Evolutionary conservation across 2,329 filamentous ascomycete species (phyloP).

Genomic region (Zasmidium angulare): DNA sequence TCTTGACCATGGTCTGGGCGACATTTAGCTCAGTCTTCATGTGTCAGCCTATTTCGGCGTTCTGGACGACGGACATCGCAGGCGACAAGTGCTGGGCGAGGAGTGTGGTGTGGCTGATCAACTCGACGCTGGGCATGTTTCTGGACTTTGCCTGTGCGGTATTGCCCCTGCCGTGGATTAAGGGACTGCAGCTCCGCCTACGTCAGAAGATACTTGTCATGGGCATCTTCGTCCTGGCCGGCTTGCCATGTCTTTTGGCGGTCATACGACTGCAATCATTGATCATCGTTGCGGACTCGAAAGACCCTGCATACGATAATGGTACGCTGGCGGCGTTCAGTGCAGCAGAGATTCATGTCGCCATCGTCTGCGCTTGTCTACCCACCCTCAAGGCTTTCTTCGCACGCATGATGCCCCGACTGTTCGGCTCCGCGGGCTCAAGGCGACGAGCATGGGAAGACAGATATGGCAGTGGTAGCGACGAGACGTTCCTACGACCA

Average conservation of each 20-base stretch:
- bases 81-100: background rate
- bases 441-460: background rate
- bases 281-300: constrained; percentile 4
- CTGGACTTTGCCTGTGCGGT: constrained; percentile 8
- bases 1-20: background rate
- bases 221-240: constrained; percentile 7
- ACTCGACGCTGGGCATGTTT: constrained; percentile 5
- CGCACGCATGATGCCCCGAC: background rate
- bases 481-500: background rate
- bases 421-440: background rate
- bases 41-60: constrained; percentile 2
- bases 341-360: constrained; percentile 6
- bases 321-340: constrained; percentile 5
- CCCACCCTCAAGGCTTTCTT: too few relatives aligned
- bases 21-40: constrained; percentile 7
- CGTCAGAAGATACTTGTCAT: constrained; percentile 5
- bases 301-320: constrained; percentile 5
- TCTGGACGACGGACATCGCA: background rate
- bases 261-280: constrained; percentile 7
- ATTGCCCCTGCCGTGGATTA: constrained; percentile 8
- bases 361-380: constrained; percentile 9
- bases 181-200: background rate
- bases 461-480: background rate
- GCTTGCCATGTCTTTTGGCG: constrained; percentile 8
- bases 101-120: constrained; percentile 3